A percentile compares a stretch with the other conserved stretches of the same genome.
Conservation (phyloP, 1,284 basidiomycete genomes). For the Amylostereum chailletii region DNA sequence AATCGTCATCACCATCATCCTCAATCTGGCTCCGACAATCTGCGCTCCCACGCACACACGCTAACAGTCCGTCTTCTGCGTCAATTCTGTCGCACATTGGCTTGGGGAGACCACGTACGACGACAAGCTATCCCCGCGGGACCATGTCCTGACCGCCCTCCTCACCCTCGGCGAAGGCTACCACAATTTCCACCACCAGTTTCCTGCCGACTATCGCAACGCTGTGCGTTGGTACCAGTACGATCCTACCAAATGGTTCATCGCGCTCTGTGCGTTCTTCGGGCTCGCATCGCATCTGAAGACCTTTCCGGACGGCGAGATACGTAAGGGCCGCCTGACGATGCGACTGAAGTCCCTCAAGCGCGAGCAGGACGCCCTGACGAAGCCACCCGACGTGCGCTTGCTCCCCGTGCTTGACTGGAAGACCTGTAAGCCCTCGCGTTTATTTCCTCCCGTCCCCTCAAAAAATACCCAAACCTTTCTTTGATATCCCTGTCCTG, state of each 20-base stretch:
- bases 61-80: conserved; percentile 76
- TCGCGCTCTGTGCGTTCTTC: conserved; percentile 50
- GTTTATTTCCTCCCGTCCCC: background rate
- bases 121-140: conserved; percentile 75
- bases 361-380: conserved; percentile 51
- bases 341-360: conserved; percentile 80
- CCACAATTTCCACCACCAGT: conserved; percentile 89
- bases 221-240: conserved; percentile 65
- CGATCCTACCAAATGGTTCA: conserved; percentile 80
- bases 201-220: conserved; percentile 82
- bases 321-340: conserved; percentile 70
- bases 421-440: conserved; percentile 58
- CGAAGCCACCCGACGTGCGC: conserved; percentile 60
- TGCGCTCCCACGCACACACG: background rate
- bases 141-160: conserved; percentile 81
- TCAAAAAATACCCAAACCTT: background rate
- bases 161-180: conserved; percentile 89
- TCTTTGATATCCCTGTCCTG: background rate
- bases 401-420: conserved; percentile 74
- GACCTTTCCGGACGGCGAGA: conserved; percentile 84
- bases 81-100: conserved; percentile 88
- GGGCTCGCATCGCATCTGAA: conserved; percentile 73
- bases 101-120: conserved; percentile 81
- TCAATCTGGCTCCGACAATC: too few species aligned
- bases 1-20: too few species aligned